These are phyloP conservation scores for Claviceps capensis DNA, from an alignment of 2,329 filamentous ascomycete species.

Conservation along the genomic window DNA sequence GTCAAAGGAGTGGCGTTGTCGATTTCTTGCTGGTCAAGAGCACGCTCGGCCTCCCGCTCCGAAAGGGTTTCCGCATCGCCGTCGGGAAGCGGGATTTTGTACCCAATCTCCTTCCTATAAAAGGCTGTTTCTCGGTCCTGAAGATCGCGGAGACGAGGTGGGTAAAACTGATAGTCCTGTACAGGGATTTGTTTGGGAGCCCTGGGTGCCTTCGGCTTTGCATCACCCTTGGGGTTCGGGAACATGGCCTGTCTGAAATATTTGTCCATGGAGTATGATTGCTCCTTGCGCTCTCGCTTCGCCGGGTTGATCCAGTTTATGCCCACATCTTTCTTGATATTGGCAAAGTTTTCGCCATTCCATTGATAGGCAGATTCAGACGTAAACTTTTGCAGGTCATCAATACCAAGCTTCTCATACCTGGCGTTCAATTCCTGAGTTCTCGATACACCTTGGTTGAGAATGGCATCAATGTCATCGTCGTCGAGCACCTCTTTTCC, in stretches of 20 bases:
- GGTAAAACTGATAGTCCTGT: constrained; percentile 97
- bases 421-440: constrained; percentile 84
- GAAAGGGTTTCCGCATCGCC: constrained; percentile 78
- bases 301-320: constrained; percentile 96
- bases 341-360: constrained; percentile 95
- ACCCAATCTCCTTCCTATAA: constrained; percentile 90
- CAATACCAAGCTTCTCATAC: constrained; percentile 93
- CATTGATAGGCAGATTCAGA: constrained; percentile 97
- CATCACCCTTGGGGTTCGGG: constrained; percentile 65
- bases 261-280: constrained; percentile 96
- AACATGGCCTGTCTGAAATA: constrained; percentile 90
- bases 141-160: constrained; percentile 65
- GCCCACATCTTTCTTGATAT: constrained; percentile 81
- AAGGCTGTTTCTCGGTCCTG: constrained; percentile 94
- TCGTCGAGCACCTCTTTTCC: constrained; percentile 57
- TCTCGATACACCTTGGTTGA: constrained; percentile 73
- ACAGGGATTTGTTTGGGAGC: constrained; percentile 85
- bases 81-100: constrained; percentile 83
- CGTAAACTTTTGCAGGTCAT: constrained; percentile 94
- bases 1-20: constrained; percentile 81
- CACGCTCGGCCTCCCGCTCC: constrained; percentile 76
- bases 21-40: constrained; percentile 80
- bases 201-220: constrained; percentile 89
- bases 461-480: constrained; percentile 79
- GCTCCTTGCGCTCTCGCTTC: constrained; percentile 96